Evolutionary conservation across 768 basidiomycete genomes (phyloP).

Genomic region (Russula olivacea): DNA sequence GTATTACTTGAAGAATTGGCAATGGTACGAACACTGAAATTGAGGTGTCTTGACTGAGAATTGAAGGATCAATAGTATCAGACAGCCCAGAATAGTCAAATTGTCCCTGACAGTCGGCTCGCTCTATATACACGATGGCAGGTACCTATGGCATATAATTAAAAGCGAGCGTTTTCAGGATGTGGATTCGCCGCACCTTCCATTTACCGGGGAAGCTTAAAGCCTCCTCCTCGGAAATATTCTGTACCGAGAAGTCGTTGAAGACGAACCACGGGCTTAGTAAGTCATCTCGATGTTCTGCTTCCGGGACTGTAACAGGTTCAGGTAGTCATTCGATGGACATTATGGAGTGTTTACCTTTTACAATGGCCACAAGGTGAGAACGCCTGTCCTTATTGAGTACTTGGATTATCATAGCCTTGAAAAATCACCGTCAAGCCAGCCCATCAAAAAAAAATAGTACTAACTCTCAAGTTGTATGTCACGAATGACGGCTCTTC

Average conservation of each 20-base stretch:
- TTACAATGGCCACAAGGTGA: slow-evolving; percentile 85
- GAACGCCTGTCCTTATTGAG: slow-evolving; percentile 62
- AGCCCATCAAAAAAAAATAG: background rate
- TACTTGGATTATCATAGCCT: slow-evolving; percentile 83
- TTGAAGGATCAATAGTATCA: slow-evolving; percentile 59
- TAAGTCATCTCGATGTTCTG: slow-evolving; percentile 35
- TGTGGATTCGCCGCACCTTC: slow-evolving; percentile 57
- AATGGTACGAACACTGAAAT: slow-evolving; percentile 62
- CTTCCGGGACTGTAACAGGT: slow-evolving; percentile 56
- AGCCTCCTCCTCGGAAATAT: slow-evolving; percentile 81
- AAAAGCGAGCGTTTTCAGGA: background rate
- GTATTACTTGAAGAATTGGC: background rate
- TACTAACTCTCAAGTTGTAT: slow-evolving; percentile 70
- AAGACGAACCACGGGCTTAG: slow-evolving; percentile 84
- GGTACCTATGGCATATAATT: slow-evolving; percentile 51
- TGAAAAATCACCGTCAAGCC: slow-evolving; percentile 1
- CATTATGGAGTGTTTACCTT: slow-evolving; percentile 43
- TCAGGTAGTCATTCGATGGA: background rate
- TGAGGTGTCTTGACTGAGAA: slow-evolving; percentile 80
- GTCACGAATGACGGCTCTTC: slow-evolving; percentile 50
- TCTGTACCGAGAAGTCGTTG: slow-evolving; percentile 91
- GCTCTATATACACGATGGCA: slow-evolving; percentile 84
- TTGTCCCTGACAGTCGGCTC: slow-evolving; percentile 49
- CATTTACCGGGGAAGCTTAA: slow-evolving; percentile 81
- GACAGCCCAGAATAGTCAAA: slow-evolving; percentile 66